Conservation (phyloP, 345 rosid species). For the Linum tenue region DNA sequence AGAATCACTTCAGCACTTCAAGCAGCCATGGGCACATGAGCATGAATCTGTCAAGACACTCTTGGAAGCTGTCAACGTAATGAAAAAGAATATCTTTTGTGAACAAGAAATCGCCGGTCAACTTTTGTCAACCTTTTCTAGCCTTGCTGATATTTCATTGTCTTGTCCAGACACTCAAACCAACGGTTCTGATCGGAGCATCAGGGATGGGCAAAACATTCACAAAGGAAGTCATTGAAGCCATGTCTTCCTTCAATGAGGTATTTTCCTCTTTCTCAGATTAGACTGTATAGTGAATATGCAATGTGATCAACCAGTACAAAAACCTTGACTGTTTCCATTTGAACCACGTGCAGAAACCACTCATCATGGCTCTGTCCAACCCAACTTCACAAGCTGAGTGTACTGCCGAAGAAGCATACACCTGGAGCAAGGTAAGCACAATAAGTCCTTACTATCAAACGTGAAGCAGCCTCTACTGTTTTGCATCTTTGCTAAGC, state of each 20-base stretch:
- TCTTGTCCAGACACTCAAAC: slow-evolving; percentile 1
- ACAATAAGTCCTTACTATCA: neutral
- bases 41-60: slow-evolving; percentile 1
- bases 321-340: neutral
- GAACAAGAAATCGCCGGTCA: neutral
- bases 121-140: neutral
- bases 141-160: neutral
- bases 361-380: slow-evolving; percentile 6
- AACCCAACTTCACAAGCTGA: slow-evolving; percentile 11
- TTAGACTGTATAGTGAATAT: neutral
- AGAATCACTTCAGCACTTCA: neutral
- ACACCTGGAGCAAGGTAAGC: slow-evolving; percentile 1
- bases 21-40: slow-evolving; percentile 6
- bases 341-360: neutral
- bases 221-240: slow-evolving; percentile 7
- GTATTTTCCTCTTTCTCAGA: neutral
- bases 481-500: neutral
- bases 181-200: slow-evolving; percentile 2
- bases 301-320: neutral
- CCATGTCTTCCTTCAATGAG: slow-evolving; percentile 9
- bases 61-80: slow-evolving; percentile 5
- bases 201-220: slow-evolving; percentile 2
- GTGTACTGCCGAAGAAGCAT: slow-evolving; percentile 9
- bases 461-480: neutral
- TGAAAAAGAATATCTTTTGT: neutral